Evolutionary conservation across 2,329 filamentous ascomycete genomes (phyloP).

Genomic region (Dactylellina drechsleri): DNA sequence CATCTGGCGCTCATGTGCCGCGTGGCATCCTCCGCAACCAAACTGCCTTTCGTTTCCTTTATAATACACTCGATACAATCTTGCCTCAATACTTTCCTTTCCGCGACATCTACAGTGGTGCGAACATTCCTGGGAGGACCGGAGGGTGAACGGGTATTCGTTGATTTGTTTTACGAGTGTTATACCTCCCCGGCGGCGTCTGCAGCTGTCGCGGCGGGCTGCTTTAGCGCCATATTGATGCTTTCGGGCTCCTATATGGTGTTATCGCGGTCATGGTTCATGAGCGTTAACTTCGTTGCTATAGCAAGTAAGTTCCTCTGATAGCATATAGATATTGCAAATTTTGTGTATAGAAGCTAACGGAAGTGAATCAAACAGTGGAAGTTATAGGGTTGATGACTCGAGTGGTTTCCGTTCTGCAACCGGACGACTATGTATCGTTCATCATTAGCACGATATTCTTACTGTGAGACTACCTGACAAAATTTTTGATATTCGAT

Average conservation of each 20-base stretch:
- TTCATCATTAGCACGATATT: slow-evolving; percentile 25
- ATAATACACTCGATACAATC: background rate
- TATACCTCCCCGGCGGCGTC: slow-evolving; percentile 12
- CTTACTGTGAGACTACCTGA: slow-evolving; percentile 16
- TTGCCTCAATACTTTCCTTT: background rate
- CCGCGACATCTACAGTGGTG: background rate
- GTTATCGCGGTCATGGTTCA: slow-evolving; percentile 31
- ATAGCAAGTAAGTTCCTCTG: slow-evolving; percentile 21
- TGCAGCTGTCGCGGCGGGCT: slow-evolving; percentile 8
- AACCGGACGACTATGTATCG: slow-evolving; percentile 11
- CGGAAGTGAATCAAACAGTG: slow-evolving; percentile 4
- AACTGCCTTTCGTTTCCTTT: background rate
- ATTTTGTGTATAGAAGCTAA: background rate
- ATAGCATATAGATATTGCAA: background rate
- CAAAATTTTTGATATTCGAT: background rate
- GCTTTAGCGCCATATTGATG: slow-evolving; percentile 16
- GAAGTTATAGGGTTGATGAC: slow-evolving; percentile 24
- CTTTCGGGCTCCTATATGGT: slow-evolving; percentile 22
- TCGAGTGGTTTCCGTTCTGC: slow-evolving; percentile 15
- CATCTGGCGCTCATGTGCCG: background rate
- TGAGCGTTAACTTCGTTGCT: slow-evolving; percentile 19
- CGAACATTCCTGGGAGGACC: background rate
- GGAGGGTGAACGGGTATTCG: background rate
- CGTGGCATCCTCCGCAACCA: background rate
- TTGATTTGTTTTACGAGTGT: slow-evolving; percentile 13